Evolutionary conservation across 2,329 filamentous ascomycete genomes (phyloP).

Genomic region (Lasiodiplodia sp.): DNA sequence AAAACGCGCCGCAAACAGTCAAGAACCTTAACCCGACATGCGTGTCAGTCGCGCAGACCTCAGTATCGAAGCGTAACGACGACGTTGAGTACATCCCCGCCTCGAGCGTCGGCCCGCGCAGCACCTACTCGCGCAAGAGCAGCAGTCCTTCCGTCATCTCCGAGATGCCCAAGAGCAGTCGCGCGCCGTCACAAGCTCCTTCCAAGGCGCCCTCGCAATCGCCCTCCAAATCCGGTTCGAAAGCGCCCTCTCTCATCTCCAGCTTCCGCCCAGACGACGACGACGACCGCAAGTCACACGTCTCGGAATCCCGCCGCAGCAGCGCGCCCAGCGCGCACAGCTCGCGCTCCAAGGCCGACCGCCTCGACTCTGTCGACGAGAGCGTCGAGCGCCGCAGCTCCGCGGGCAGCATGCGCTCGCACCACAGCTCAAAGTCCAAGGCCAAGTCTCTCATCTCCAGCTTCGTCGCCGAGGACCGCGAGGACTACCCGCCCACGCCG

Average conservation of each 20-base stretch:
- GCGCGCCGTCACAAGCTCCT: conserved; percentile 6
- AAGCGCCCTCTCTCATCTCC: conserved; percentile 39
- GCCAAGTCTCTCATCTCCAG: conserved; percentile 46
- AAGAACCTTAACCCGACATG: conserved; percentile 39
- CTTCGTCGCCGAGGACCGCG: conserved; percentile 42
- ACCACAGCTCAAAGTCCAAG: conserved; percentile 45
- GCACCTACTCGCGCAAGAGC: conserved; percentile 27
- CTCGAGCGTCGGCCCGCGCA: conserved; percentile 28
- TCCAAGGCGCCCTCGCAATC: conserved; percentile 20
- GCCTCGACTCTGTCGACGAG: conserved; percentile 5
- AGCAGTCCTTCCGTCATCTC: conserved; percentile 25
- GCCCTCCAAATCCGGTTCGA: conserved; percentile 10
- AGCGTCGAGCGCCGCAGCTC: conserved; percentile 35
- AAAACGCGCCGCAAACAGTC: conserved; percentile 21
- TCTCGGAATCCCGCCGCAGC: conserved; percentile 17
- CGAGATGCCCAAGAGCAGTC: conserved; percentile 31
- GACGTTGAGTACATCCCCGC: conserved; percentile 48
- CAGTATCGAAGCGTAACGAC: conserved; percentile 35
- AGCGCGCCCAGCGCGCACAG: conserved; percentile 23
- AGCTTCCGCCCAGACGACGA: conserved; percentile 46
- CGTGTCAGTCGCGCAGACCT: conserved; percentile 39
- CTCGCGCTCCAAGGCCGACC: conserved; percentile 12
- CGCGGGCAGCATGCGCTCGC: conserved; percentile 44
- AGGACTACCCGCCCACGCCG: conserved; percentile 33
- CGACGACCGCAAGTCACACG: conserved; percentile 31